Base-by-base conservation (phyloP, 495 filamentous ascomycete genomes). In the Hyaloscypha finlandica region DNA sequence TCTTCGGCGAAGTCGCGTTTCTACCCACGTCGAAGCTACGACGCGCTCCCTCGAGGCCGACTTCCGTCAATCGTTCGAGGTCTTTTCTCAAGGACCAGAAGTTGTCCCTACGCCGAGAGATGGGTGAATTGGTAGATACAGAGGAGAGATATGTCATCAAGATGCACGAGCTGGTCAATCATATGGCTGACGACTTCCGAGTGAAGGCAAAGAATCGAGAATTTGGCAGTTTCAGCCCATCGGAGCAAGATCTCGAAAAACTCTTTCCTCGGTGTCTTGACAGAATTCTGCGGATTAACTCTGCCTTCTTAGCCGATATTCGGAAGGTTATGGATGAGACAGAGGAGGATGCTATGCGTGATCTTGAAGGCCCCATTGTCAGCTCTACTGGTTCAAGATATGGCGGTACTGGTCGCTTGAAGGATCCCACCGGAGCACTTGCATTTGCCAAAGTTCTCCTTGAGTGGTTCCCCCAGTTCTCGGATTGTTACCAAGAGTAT, bases 111-210 rank as follows among this genome's bases (percentile, higher is more conserved):
- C 88, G 93, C 60, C 87, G 92, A 68, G 93, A 96, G 73, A 90
- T 99, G 87, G 90, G 88, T 69, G 95, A 99, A 75, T 74, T 98
- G 64, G 85, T 96, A 31, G 92, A 96, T 71, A 99, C 95, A 0
- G 95, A 99, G 77, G 92, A 94, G 72, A 87, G 91, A 71, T 99
- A 97, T 77, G 92, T 98, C 37, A 80, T 83, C 73, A 96, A 97
- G 73, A 71, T 98, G 42, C 86, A 90, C 68, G 89, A 93, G 55
- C 80, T 99, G 56, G 88, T 96, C 53, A 87, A 90, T 61, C 86
- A 86, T 67, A 84, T 97, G 20, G 84, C 85, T 25, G 84, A 86
- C 60, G 91, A 94, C 60, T 93, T 90, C 73, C 88, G 87, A 39
- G 76, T 84, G 68, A 91, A 87, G 62, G 88, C 89, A 11, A 89